Conservation (phyloP, 208 protist genomes). For the Acanthamoeba royreba region DNA sequence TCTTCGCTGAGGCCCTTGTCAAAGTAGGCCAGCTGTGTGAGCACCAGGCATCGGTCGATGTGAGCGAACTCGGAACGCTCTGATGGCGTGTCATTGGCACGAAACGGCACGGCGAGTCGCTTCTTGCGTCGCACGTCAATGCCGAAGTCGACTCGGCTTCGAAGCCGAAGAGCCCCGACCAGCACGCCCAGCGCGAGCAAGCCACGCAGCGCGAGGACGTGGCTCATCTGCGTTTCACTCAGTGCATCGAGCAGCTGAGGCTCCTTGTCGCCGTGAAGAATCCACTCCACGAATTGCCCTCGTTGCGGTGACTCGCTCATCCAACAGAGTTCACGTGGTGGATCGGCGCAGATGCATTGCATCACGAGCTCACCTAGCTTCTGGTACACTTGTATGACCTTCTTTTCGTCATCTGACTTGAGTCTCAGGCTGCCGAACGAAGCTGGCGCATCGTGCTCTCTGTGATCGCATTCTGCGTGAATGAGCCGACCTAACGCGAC, state of each 20-base stretch:
- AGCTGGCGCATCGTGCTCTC: neutral
- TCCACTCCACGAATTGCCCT: neutral
- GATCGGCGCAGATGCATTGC: neutral
- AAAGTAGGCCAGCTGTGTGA: slow-evolving; percentile 63
- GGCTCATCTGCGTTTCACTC: neutral
- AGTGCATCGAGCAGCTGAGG: neutral
- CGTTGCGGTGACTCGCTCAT: neutral
- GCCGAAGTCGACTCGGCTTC: neutral
- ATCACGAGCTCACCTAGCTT: neutral
- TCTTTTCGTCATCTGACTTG: neutral
- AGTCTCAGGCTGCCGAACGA: neutral
- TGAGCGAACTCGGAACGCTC: slow-evolving; percentile 57
- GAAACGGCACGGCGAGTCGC: slow-evolving; percentile 60
- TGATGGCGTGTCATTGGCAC: slow-evolving; percentile 54
- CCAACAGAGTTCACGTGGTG: neutral
- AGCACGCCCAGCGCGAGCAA: neutral
- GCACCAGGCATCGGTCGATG: slow-evolving; percentile 32
- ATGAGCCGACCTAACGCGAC: neutral
- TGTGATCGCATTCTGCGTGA: neutral
- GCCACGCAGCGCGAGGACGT: neutral
- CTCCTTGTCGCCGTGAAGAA: neutral
- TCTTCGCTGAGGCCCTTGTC: slow-evolving; percentile 4
- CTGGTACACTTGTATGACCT: neutral
- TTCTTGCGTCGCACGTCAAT: neutral
- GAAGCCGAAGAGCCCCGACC: neutral